phyloP scores from a whole-genome alignment of 2,329 filamentous ascomycete genomes.

The Calcarisporium arbuscula region DNA sequence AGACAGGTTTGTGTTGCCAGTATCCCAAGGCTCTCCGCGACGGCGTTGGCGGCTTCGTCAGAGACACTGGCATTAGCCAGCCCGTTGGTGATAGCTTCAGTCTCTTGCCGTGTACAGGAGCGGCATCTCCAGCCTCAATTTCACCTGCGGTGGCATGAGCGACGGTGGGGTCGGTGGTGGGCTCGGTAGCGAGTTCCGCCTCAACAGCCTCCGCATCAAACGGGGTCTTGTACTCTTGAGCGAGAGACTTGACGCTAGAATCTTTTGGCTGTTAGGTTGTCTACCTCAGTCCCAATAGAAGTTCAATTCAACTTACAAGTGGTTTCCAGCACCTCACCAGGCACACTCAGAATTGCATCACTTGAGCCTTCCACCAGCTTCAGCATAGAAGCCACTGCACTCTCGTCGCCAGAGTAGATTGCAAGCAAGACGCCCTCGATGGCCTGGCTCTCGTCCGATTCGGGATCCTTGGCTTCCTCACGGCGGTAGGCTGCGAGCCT shows the following conservation, averaged over 20 bases:
- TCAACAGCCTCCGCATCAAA: conserved; percentile 24
- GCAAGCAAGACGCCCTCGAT: conserved; percentile 73
- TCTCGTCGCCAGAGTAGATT: conserved; percentile 72
- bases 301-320: conserved; percentile 54
- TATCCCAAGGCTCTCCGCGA: conserved; percentile 62
- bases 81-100: conserved; percentile 32
- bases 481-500: conserved; percentile 71
- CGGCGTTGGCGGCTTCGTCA: conserved; percentile 51
- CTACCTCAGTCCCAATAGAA: too few species aligned
- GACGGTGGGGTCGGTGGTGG: conserved; percentile 57
- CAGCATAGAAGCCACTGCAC: conserved; percentile 66
- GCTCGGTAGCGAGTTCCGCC: conserved; percentile 24
- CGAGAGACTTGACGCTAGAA: conserved; percentile 35
- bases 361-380: conserved; percentile 69
- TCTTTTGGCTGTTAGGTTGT: too few species aligned
- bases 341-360: conserved; percentile 59
- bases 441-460: conserved; percentile 67
- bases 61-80: conserved; percentile 45
- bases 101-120: conserved; percentile 33
- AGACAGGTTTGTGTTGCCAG: conserved; percentile 33
- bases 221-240: conserved; percentile 45
- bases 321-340: conserved; percentile 57
- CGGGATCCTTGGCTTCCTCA: conserved; percentile 59
- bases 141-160: conserved; percentile 63
- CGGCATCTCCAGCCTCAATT: conserved; percentile 43